Evolutionary conservation across 2,329 filamentous ascomycete species (phyloP).

Genomic region (Scytalidium sp.): DNA sequence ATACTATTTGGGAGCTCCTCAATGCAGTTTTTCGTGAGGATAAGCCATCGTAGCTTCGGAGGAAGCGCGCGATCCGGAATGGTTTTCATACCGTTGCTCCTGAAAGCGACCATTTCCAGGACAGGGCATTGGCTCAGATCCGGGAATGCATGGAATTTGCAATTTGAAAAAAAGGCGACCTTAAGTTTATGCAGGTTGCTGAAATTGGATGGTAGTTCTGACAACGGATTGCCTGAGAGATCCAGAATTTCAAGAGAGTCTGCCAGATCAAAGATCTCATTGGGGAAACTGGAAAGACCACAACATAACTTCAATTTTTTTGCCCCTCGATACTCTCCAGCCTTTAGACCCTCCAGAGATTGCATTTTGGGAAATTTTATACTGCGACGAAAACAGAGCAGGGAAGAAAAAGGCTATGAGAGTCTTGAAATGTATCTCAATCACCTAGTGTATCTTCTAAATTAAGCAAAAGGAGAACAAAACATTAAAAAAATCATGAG

Average conservation of each 20-base stretch:
- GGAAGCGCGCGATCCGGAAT: constrained; percentile 41
- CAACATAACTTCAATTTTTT: constrained; percentile 24
- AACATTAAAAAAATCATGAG: no score
- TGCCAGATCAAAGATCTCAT: constrained; percentile 37
- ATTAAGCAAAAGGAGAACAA: no score
- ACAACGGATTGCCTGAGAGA: constrained; percentile 42
- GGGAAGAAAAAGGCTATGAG: neutral
- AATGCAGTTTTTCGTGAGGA: constrained; percentile 44
- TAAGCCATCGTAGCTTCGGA: constrained; percentile 42
- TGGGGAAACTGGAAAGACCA: constrained; percentile 31
- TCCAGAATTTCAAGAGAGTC: constrained; percentile 42
- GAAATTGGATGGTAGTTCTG: constrained; percentile 37
- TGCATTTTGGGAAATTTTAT: constrained; percentile 9
- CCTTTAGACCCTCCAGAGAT: constrained; percentile 8
- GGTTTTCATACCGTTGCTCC: constrained; percentile 40
- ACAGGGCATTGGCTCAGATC: constrained; percentile 38
- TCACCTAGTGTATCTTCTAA: no score
- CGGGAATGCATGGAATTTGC: constrained; percentile 41
- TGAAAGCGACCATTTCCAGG: constrained; percentile 49
- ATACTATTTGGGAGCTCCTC: constrained; percentile 37
- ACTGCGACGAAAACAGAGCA: neutral
- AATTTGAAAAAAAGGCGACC: constrained; percentile 44
- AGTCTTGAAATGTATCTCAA: no score
- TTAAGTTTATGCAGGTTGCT: constrained; percentile 39
- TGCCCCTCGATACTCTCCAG: constrained; percentile 20